A percentile compares a stretch with the other conserved stretches of the same genome.
Evolutionary conservation across 345 rosid genomes (phyloP).

Genomic region (Triadica sebifera): DNA sequence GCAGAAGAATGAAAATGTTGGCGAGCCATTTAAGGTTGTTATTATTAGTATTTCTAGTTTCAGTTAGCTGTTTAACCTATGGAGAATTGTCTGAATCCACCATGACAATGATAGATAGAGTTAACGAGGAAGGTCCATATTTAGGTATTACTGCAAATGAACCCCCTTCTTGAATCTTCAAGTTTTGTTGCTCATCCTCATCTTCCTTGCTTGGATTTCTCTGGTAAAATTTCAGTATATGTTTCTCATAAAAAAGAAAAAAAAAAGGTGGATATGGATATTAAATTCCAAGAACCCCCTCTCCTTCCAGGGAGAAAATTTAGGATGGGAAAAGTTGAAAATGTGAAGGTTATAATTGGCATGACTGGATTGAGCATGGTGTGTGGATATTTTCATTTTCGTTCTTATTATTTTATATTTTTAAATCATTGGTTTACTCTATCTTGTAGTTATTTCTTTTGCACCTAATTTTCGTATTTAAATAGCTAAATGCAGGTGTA

Average conservation of each 20-base stretch:
- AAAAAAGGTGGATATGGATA: too few relatives aligned
- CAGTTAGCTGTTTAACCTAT: slow-evolving; percentile 25
- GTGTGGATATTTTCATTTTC: too few relatives aligned
- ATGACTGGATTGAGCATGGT: slow-evolving; percentile 75
- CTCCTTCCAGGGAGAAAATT: slow-evolving; percentile 52
- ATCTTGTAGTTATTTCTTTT: not conserved
- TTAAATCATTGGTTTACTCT: not conserved
- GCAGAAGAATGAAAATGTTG: not conserved
- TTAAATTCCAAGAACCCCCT: not conserved
- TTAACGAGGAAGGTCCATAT: slow-evolving; percentile 52
- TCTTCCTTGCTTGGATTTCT: slow-evolving; percentile 51
- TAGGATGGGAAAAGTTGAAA: slow-evolving; percentile 48
- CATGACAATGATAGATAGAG: slow-evolving; percentile 27
- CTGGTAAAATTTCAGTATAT: slow-evolving; percentile 32
- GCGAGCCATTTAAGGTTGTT: not conserved
- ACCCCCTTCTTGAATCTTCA: slow-evolving; percentile 61
- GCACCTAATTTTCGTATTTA: not conserved
- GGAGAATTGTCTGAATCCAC: slow-evolving; percentile 26
- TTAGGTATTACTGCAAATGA: slow-evolving; percentile 72
- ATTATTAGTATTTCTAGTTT: slow-evolving; percentile 15
- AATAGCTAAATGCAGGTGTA: slow-evolving; percentile 68
- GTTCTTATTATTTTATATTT: not conserved
- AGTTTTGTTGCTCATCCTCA: slow-evolving; percentile 39
- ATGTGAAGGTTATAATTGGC: slow-evolving; percentile 48
- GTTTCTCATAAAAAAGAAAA: too few relatives aligned